These are phyloP conservation scores for Clonostachys rosea DNA, from an alignment of 2,329 filamentous ascomycete genomes.

Conservation along the genomic window DNA sequence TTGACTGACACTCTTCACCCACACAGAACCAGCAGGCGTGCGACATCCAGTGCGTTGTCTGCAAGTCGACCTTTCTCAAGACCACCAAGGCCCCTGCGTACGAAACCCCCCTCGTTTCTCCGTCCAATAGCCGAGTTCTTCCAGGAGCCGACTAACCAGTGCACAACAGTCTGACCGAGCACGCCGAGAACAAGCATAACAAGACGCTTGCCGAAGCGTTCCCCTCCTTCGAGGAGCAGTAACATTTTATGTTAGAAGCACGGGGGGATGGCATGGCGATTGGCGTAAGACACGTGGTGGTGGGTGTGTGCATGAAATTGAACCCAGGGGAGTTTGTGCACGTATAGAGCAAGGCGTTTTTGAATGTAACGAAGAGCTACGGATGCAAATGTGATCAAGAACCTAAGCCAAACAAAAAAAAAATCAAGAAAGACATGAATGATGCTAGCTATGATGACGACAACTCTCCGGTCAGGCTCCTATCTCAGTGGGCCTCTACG, in stretches of 20 bases:
- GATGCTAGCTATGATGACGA: no score
- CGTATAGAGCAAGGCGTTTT: no score
- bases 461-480: no score
- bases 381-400: no score
- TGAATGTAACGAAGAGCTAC: no score
- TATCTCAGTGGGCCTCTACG: constrained; percentile 1
- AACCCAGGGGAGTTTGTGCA: no score
- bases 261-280: not conserved
- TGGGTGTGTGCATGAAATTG: no score
- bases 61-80: constrained; percentile 76
- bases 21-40: constrained; percentile 66
- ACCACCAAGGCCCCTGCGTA: constrained; percentile 70
- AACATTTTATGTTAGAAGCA: not conserved
- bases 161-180: constrained; percentile 54
- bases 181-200: constrained; percentile 73
- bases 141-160: not conserved
- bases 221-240: constrained; percentile 33
- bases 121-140: not conserved
- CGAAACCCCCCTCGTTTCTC: constrained; percentile 16
- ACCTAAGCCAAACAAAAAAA: no score
- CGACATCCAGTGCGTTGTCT: constrained; percentile 72
- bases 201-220: constrained; percentile 71
- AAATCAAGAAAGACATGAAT: no score
- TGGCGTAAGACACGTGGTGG: no score
- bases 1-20: no score